A percentile compares a stretch with the other conserved stretches of the same genome.
Conservation (phyloP, 306 rosid genomes). For the Rosa multiflora region DNA sequence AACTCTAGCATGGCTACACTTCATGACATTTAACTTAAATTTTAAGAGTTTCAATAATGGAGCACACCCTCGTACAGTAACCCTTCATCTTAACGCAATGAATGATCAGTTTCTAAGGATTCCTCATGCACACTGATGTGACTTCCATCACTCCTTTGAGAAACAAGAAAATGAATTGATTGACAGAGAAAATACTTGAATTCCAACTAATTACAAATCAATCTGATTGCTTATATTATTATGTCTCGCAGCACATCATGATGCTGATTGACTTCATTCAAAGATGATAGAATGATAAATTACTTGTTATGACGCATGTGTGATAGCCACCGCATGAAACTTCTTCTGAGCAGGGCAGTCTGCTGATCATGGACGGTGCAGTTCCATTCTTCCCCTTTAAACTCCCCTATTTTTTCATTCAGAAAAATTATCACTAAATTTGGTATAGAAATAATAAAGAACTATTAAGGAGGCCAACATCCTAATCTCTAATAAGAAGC, state of each 20-base stretch:
- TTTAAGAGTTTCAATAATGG: background rate
- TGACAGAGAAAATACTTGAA: background rate
- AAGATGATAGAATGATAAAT: slow-evolving; percentile 32
- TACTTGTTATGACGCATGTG: slow-evolving; percentile 86
- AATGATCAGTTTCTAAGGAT: background rate
- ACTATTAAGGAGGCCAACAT: background rate
- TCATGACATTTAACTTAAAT: background rate
- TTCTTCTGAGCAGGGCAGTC: slow-evolving; percentile 67
- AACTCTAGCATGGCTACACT: background rate
- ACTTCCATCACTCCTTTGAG: background rate
- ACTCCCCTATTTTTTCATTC: slow-evolving; percentile 42
- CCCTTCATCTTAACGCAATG: background rate
- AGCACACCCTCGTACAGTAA: background rate
- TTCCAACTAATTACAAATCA: background rate
- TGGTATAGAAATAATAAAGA: background rate
- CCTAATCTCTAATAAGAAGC: background rate
- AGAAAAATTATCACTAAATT: slow-evolving; percentile 17
- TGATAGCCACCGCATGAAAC: slow-evolving; percentile 97
- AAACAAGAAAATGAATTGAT: background rate
- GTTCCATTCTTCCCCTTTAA: slow-evolving; percentile 47
- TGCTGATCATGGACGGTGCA: slow-evolving; percentile 48
- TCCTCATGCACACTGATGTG: background rate
- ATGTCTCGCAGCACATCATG: background rate
- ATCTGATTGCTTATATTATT: background rate
- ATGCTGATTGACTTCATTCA: background rate